Percentiles rank a stretch among this genome's conserved stretches.
These are phyloP conservation scores for Glycine latifolia DNA, from an alignment of 306 rosid species.

Conservation along the genomic window DNA sequence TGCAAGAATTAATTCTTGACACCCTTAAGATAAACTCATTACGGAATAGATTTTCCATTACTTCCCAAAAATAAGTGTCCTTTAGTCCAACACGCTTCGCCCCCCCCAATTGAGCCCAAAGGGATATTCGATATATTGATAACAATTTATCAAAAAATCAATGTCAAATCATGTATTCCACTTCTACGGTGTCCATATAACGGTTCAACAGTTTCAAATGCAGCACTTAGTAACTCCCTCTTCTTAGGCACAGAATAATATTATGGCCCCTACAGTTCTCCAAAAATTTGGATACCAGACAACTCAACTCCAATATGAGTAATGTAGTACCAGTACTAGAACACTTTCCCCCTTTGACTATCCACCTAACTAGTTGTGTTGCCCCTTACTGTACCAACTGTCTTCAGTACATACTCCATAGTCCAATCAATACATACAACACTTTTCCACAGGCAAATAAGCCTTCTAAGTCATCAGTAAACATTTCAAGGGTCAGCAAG, in stretches of 20 bases:
- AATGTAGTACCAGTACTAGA: not conserved
- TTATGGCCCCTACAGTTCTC: slow-evolving; percentile 8
- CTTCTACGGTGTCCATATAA: slow-evolving; percentile 13
- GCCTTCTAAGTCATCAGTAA: slow-evolving; percentile 17
- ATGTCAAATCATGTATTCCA: not conserved
- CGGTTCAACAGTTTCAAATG: slow-evolving; percentile 33
- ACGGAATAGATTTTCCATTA: slow-evolving; percentile 10
- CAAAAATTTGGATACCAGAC: not conserved
- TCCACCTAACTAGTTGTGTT: not conserved
- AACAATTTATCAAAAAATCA: slow-evolving; percentile 16
- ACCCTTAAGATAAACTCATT: slow-evolving; percentile 9
- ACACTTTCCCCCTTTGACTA: slow-evolving; percentile 21
- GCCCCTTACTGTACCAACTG: slow-evolving; percentile 24
- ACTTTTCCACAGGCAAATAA: slow-evolving; percentile 1
- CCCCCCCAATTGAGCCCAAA: no score
- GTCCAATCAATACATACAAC: slow-evolving; percentile 21
- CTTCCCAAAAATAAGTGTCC: no score
- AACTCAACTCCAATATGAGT: not conserved
- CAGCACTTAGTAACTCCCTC: slow-evolving; percentile 7
- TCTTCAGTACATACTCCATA: not conserved
- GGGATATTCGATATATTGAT: no score
- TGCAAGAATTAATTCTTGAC: not conserved
- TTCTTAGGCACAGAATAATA: not conserved
- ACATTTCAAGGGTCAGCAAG: slow-evolving; percentile 8
- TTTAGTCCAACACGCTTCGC: no score